These are phyloP conservation scores for Monosporascus sp. DNA, from an alignment of 2,329 filamentous ascomycete genomes.

Conservation along the genomic window DNA sequence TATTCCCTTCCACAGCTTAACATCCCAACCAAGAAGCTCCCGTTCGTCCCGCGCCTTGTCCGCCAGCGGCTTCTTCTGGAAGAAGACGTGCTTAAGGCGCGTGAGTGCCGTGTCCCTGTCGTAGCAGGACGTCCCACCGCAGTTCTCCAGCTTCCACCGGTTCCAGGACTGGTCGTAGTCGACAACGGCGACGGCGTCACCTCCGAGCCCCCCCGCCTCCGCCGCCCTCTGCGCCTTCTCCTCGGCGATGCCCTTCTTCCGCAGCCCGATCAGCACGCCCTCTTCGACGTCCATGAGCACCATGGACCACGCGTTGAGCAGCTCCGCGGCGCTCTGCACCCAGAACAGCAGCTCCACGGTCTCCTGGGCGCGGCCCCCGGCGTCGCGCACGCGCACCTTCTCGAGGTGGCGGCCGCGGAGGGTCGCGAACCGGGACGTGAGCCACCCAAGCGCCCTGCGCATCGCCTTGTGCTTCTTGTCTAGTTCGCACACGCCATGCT, in stretches of 20 bases:
- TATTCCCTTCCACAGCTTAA: constrained; percentile 6
- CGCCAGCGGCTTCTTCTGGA: constrained; percentile 2
- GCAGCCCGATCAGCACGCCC: constrained; percentile 8
- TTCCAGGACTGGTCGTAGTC: constrained; percentile 8
- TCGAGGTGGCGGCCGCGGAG: not conserved
- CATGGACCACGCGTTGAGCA: constrained; percentile 9
- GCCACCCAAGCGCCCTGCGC: not conserved
- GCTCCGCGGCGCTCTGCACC: constrained; percentile 1
- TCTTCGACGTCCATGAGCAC: constrained; percentile 9
- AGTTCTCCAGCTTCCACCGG: constrained; percentile 18
- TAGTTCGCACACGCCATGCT: not conserved
- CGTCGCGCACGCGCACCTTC: not conserved
- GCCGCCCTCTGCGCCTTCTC: not conserved
- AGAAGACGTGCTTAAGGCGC: not conserved
- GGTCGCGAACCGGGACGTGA: not conserved
- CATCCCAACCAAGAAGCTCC: not conserved
- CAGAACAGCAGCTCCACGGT: not conserved
- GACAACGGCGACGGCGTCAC: not conserved
- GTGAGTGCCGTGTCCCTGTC: not conserved
- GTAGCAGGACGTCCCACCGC: constrained; percentile 18
- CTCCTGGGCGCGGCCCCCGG: not conserved
- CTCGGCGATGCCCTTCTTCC: constrained; percentile 4
- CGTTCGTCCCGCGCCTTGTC: constrained; percentile 10
- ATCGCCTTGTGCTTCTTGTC: not conserved
- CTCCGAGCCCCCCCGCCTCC: not conserved